Base-by-base conservation (phyloP, 768 basidiomycete species). In the Macrocybe gigantea region DNA sequence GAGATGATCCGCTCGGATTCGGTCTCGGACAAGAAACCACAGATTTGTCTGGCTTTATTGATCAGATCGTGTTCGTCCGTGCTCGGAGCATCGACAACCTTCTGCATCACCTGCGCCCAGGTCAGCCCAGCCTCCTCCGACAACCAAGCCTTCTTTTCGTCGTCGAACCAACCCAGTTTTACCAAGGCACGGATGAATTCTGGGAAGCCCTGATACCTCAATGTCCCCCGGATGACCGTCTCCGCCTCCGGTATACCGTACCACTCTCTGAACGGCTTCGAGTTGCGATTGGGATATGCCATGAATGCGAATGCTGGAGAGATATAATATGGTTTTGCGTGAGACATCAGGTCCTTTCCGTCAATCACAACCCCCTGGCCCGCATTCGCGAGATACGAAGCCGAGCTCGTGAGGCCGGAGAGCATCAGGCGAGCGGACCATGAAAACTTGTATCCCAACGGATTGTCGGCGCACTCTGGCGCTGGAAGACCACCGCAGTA, bases 381-480 rank as follows among this genome's bases (percentile, higher is more conserved):
- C 46, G 77, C 70, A 35, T 81, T 73, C 22, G 22, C 22, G 60
- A 87, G 74, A 70, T 85, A 93, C 3, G 88, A 83, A 13, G 92
- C 96, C 33, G 79, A 74, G 74, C 98, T 98, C 58, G 93, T 80
- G 44, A 97, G 80, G 2, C 96, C 95, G 56, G 97, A 86, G 47
- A 99, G 85, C 38, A 94, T 93, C 44, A 94, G 95, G 14, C 93
- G 87, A 6, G 93, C 89, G 6, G 93, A 95, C 96, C 96, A 98
- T 34, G 93, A 96, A 73, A 99, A 97, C 66, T 97, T 97, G 82
- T 97, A 99, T 8, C 95, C 95, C 48, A 98, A 85, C 2, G 96
- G 93, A 72, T 98, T 99, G 60, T 84, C 83, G 4, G 92, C 81
- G 60, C 86, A 86, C 58, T 91, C 85, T 6, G 93, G 90, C 0